Percentiles rank a stretch among this genome's conserved stretches.
These are phyloP conservation scores for Byssochlamys sp. DNA, from an alignment of 2,329 filamentous ascomycete species.

Conservation along the genomic window DNA sequence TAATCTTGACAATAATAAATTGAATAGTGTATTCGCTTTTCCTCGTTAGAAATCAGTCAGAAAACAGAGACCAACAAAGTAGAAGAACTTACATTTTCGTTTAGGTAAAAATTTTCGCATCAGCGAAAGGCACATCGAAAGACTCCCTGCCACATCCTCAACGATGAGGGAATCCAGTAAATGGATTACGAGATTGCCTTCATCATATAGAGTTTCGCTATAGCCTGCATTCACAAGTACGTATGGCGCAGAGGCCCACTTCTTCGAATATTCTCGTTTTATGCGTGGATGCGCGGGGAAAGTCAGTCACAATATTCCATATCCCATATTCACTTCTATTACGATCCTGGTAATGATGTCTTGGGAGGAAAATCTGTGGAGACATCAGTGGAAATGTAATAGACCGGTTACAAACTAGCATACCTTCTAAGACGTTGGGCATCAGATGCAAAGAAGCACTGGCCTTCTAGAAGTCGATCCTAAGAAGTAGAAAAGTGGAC, in stretches of 20 bases:
- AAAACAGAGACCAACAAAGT: too few relatives aligned
- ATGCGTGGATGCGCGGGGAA: neutral
- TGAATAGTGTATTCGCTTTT: too few relatives aligned
- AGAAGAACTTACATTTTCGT: too few relatives aligned
- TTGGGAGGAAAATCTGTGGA: neutral
- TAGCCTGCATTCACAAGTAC: neutral
- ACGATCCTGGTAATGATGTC: neutral
- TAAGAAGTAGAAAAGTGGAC: neutral
- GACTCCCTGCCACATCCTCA: too few relatives aligned
- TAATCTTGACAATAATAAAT: too few relatives aligned
- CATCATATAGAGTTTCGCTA: neutral
- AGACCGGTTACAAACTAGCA: neutral
- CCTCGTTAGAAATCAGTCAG: too few relatives aligned
- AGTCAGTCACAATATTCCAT: neutral
- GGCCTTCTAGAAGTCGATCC: neutral
- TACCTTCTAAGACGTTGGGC: neutral
- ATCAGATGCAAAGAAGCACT: neutral
- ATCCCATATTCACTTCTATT: neutral
- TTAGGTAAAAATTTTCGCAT: too few relatives aligned
- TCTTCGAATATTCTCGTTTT: neutral
- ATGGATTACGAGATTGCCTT: neutral
- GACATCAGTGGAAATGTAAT: neutral
- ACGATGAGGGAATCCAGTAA: too few relatives aligned
- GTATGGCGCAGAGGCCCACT: neutral
- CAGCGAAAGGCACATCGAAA: too few relatives aligned